These are phyloP conservation scores for Ilyonectria robusta DNA, from an alignment of 2,329 filamentous ascomycete species.

Conservation along the genomic window DNA sequence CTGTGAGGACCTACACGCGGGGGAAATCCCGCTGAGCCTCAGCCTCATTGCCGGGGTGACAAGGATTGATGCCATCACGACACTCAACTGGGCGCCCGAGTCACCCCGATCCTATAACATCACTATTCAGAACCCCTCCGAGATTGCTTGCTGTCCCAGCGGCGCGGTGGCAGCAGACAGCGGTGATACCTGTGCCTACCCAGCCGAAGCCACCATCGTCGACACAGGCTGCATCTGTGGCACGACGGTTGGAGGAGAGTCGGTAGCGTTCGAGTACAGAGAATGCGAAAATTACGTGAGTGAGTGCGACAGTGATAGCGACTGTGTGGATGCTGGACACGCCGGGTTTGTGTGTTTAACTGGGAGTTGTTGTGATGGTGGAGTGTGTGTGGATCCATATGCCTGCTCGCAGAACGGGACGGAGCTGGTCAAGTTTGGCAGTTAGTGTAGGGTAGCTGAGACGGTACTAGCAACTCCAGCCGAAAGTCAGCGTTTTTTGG, in stretches of 20 bases:
- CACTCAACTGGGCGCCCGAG: conserved; percentile 49
- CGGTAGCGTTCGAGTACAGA: conserved; percentile 51
- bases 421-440: conserved; percentile 43
- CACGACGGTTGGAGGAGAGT: conserved; percentile 40
- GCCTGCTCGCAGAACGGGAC: conserved; percentile 54
- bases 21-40: conserved; percentile 51
- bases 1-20: conserved; percentile 52
- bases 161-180: conserved; percentile 42
- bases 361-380: conserved; percentile 54
- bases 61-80: conserved; percentile 47
- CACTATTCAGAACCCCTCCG: conserved; percentile 52
- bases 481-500: neutral
- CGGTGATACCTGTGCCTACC: conserved; percentile 49
- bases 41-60: conserved; percentile 52
- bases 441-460: conserved; percentile 37
- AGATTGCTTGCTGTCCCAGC: conserved; percentile 52
- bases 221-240: conserved; percentile 55
- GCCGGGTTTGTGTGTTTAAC: conserved; percentile 50
- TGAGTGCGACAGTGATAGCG: conserved; percentile 43
- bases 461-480: neutral
- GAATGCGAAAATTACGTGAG: conserved; percentile 53
- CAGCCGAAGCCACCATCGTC: conserved; percentile 47
- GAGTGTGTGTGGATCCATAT: conserved; percentile 55
- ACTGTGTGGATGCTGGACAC: conserved; percentile 47
- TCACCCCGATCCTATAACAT: conserved; percentile 47